phyloP scores from a whole-genome alignment of 2,329 filamentous ascomycete genomes.

The Trichophyton mentagrophytes region DNA sequence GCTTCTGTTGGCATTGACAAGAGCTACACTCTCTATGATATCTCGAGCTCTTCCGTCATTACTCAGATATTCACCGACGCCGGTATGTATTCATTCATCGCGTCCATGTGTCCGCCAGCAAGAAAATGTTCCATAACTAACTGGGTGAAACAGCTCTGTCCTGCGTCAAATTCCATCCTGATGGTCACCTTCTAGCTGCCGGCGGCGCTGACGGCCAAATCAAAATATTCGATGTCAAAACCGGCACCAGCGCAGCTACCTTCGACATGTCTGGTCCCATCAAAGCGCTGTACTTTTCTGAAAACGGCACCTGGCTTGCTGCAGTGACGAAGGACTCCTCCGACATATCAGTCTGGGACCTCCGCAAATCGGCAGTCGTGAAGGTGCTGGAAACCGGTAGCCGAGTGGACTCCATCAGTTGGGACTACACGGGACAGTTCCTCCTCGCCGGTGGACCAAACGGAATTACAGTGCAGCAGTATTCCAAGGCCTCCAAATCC shows the following conservation, averaged over 20 bases:
- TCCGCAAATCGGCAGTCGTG: constrained; percentile 69
- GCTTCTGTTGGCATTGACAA: constrained; percentile 86
- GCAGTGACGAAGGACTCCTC: constrained; percentile 65
- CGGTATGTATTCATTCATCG: constrained; percentile 43
- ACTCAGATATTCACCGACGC: constrained; percentile 69
- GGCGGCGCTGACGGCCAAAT: constrained; percentile 70
- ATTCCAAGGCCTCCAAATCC: constrained; percentile 69
- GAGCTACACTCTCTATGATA: constrained; percentile 81
- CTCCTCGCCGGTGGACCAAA: constrained; percentile 68
- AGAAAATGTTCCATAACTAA: constrained; percentile 14
- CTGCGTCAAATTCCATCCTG: constrained; percentile 78
- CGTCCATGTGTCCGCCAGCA: not conserved
- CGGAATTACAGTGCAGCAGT: constrained; percentile 79
- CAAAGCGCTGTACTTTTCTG: constrained; percentile 70
- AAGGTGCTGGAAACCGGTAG: constrained; percentile 80
- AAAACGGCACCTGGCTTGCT: constrained; percentile 94
- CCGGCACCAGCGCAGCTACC: constrained; percentile 59
- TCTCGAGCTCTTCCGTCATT: constrained; percentile 53
- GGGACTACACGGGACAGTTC: constrained; percentile 95
- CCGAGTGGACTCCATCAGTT: constrained; percentile 61
- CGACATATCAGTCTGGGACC: constrained; percentile 74
- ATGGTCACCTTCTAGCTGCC: constrained; percentile 84
- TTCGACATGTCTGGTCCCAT: constrained; percentile 57
- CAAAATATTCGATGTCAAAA: constrained; percentile 79
- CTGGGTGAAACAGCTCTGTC: constrained; percentile 48